Evolutionary conservation across 805 yeast species (phyloP).

Genomic region (Saccharomycopsis schoenii): DNA sequence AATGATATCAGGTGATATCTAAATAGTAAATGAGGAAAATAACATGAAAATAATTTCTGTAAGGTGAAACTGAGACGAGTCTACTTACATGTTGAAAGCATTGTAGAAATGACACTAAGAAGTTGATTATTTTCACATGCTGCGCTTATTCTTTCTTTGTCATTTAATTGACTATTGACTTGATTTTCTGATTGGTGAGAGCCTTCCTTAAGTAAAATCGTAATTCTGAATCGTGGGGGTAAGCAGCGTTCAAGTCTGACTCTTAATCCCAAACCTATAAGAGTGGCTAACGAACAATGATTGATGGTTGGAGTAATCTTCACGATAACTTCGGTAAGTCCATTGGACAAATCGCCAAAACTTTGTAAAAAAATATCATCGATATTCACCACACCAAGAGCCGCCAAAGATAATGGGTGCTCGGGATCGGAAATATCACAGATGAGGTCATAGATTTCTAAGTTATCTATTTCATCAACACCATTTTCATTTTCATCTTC

Average conservation of each 20-base stretch:
- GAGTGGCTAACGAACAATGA: conserved; percentile 92
- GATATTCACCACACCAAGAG: conserved; percentile 84
- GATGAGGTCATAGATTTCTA: conserved; percentile 81
- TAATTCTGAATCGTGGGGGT: conserved; percentile 74
- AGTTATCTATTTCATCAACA: conserved; percentile 58
- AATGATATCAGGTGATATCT: neutral
- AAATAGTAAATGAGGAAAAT: neutral
- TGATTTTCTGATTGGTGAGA: conserved; percentile 93
- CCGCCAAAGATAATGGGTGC: conserved; percentile 92
- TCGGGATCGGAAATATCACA: conserved; percentile 92
- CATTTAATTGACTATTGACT: conserved; percentile 93
- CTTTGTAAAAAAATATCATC: conserved; percentile 60
- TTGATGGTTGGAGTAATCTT: conserved; percentile 95
- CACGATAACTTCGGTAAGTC: conserved; percentile 67
- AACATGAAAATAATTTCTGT: neutral
- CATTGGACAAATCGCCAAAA: conserved; percentile 21
- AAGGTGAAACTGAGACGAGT: neutral
- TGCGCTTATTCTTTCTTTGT: conserved; percentile 95
- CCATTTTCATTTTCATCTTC: conserved; percentile 21
- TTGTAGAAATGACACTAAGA: conserved; percentile 78
- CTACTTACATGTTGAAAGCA: conserved; percentile 66
- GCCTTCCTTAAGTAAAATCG: conserved; percentile 77
- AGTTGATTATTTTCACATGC: conserved; percentile 97
- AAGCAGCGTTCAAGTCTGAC: conserved; percentile 84
- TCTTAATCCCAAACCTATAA: conserved; percentile 89